Percentiles rank a stretch among this genome's conserved stretches.
Evolutionary conservation across 2,329 filamentous ascomycete genomes (phyloP).

Genomic region (Paracorniculantispora psalliotae): DNA sequence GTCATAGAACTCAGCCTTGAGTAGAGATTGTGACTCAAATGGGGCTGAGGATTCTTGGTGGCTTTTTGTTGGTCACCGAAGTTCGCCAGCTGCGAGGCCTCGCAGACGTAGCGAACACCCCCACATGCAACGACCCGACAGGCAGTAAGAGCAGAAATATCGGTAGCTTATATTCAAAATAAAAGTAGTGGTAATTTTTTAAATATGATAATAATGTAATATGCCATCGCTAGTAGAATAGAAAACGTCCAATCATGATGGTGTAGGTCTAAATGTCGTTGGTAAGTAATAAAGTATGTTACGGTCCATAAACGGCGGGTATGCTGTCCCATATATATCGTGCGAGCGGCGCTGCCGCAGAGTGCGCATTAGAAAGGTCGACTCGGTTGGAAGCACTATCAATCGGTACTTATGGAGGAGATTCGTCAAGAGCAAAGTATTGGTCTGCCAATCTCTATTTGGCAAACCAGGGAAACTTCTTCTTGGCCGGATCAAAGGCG

Average conservation of each 20-base stretch:
- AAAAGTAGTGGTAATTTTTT: not conserved
- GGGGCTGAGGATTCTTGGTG: no score
- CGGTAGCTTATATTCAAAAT: no score
- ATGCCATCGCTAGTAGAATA: not conserved
- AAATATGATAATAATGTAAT: not conserved
- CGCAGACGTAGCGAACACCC: no score
- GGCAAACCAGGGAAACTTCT: constrained; percentile 63
- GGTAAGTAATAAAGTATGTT: not conserved
- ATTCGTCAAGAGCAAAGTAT: not conserved
- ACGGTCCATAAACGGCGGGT: not conserved
- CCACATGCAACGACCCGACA: no score
- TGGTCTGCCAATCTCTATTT: constrained; percentile 32
- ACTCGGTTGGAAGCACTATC: not conserved
- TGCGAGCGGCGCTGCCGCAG: constrained; percentile 6
- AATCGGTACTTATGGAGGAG: not conserved
- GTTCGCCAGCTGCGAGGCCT: no score
- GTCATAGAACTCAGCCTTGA: no score
- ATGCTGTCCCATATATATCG: not conserved
- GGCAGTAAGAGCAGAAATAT: not conserved
- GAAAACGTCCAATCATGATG: constrained; percentile 5
- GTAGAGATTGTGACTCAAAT: no score
- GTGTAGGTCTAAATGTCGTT: constrained; percentile 5
- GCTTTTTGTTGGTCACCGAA: no score
- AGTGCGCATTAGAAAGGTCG: not conserved
- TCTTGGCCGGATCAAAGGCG: constrained; percentile 47